Evolutionary conservation across 2,329 filamentous ascomycete genomes (phyloP), one percentile per base, ranked within the genome.

Genomic region (Colletotrichum lini): DNA sequence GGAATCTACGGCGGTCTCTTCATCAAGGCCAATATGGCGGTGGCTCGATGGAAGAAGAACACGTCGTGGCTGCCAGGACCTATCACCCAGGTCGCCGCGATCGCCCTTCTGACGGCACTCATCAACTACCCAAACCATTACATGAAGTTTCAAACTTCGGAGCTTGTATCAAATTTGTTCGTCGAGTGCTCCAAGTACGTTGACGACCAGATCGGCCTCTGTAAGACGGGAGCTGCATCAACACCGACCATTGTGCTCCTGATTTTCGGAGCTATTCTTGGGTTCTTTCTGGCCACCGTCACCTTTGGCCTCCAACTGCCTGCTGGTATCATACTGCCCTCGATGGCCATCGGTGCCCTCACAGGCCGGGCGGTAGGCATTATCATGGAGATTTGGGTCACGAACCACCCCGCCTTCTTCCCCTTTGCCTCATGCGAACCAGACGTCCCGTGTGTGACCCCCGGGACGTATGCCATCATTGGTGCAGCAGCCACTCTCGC

Each of bases 71-170:
- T 94, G 18, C 91, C 92, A 42, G 89, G 89, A 5, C 95, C 96
- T 2, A 85, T 98, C 38, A 81, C 88, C 16, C 95, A 98, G 82
- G 96, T 98, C 12, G 83, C 92, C 26, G 82, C 91, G n/a, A 90
- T 98, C 30, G 91, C 96, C 5, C 84, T 95, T 52, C 79, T 98
- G 26, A 98, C 95, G 2, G 94, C 96, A 1, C 80, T 98, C 54
- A 89, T 98, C 81, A 98, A 98, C 84, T 99, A 95, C 77, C 96
- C 96, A 13, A 97, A 98, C 82, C 92, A 95, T 67, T 98, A 98
- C 82, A 97, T 98, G 92, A 93, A 96, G 75, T 93, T 95, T 4
- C 96, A 98, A 79, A 90, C 93, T 26, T 95, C 95, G 0, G 94
- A 98, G 80, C 90, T 99, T 3, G 95, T 98, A 18, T 95, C 95